Evolutionary conservation across 805 yeast genomes (phyloP).

Genomic region (Myxozyma neotropica): DNA sequence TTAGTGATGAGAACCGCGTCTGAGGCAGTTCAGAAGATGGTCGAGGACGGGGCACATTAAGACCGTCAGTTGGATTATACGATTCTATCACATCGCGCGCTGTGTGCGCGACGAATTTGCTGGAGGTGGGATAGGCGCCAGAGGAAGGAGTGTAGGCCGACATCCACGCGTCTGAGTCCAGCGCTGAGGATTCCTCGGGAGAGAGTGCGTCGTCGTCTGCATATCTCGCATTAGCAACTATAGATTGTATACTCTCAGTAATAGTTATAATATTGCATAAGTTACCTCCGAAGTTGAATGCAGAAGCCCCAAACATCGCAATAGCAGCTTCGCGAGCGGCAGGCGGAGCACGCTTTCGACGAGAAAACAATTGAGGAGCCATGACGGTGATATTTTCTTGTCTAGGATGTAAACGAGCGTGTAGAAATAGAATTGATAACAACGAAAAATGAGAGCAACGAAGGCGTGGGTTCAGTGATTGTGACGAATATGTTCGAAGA

Average conservation of each 20-base stretch:
- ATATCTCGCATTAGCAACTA: too few species aligned
- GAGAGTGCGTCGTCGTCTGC: conserved; percentile 29
- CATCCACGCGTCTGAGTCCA: conserved; percentile 29
- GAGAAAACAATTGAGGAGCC: conserved; percentile 14
- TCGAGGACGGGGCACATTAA: background rate
- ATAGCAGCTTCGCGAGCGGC: conserved; percentile 24
- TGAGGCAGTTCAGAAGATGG: background rate
- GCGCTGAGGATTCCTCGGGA: conserved; percentile 28
- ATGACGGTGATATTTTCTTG: background rate
- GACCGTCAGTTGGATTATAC: conserved; percentile 14
- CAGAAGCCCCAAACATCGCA: conserved; percentile 24
- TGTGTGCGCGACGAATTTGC: conserved; percentile 9
- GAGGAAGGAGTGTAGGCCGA: conserved; percentile 19
- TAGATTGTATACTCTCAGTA: too few species aligned
- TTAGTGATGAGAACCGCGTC: conserved; percentile 10
- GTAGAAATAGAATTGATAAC: background rate
- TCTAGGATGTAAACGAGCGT: background rate
- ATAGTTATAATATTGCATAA: background rate
- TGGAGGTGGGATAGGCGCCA: conserved; percentile 22
- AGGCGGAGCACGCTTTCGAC: conserved; percentile 12
- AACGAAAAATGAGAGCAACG: background rate
- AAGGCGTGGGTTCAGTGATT: too few species aligned
- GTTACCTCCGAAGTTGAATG: conserved; percentile 16
- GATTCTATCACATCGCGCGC: conserved; percentile 29
- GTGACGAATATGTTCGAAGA: background rate